Conservation (phyloP, 139 green algal genomes). For the Chlamydomonas eustigma region DNA sequence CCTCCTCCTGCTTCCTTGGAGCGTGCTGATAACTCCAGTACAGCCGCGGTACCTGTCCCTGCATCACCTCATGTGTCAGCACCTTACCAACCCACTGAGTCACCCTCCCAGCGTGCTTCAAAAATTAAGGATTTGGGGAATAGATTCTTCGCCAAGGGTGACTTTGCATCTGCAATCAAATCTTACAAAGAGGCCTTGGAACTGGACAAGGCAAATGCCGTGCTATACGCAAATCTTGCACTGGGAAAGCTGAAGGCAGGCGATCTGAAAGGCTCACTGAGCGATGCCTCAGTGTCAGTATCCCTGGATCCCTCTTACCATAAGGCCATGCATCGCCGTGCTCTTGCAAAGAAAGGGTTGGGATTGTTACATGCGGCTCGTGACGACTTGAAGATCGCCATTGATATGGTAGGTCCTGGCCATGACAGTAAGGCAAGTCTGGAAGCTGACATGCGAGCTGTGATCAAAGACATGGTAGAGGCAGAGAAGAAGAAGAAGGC, state of each 20-base stretch:
- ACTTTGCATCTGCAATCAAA: slow-evolving; percentile 12
- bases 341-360: slow-evolving; percentile 26
- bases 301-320: slow-evolving; percentile 25
- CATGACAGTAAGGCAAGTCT: background rate
- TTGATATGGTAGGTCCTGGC: slow-evolving; percentile 7
- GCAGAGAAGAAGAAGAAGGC: slow-evolving; percentile 7
- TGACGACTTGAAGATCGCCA: slow-evolving; percentile 19
- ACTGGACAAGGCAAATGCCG: slow-evolving; percentile 12
- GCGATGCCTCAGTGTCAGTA: slow-evolving; percentile 21
- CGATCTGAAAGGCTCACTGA: slow-evolving; percentile 10
- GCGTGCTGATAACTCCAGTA: background rate
- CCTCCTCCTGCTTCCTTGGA: background rate
- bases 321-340: slow-evolving; percentile 33
- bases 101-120: slow-evolving; percentile 5
- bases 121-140: slow-evolving; percentile 27
- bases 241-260: slow-evolving; percentile 7
- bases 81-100: background rate
- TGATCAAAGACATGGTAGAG: slow-evolving; percentile 17
- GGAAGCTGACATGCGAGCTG: slow-evolving; percentile 1
- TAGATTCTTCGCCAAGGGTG: background rate
- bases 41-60: background rate
- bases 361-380: slow-evolving; percentile 16
- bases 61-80: background rate
- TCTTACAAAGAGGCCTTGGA: slow-evolving; percentile 25
- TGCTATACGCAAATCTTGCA: slow-evolving; percentile 30